These are phyloP conservation scores for Trypanosoma avium DNA, from an alignment of 208 protist genomes.

Conservation along the genomic window DNA sequence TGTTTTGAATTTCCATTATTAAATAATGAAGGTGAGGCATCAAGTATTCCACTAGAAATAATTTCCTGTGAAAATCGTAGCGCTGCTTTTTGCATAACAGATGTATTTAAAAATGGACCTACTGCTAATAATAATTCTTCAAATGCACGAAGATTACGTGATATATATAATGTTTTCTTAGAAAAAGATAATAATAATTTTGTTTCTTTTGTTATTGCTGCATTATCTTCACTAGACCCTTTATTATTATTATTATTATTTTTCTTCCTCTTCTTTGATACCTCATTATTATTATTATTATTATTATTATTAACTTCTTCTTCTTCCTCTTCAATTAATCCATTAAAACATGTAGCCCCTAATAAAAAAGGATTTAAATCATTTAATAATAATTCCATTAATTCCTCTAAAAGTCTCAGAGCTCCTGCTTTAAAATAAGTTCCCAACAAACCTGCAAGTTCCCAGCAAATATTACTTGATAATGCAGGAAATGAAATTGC, in stretches of 20 bases:
- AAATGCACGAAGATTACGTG: constrained; percentile 48
- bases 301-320: background rate
- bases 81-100: constrained; percentile 45
- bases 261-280: too few relatives aligned
- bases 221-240: too few relatives aligned
- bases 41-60: constrained; percentile 45
- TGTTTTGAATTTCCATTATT: too few relatives aligned
- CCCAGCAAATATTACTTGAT: constrained; percentile 42
- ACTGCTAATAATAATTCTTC: constrained; percentile 39
- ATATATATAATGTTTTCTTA: constrained; percentile 1
- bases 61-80: constrained; percentile 61
- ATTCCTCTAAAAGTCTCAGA: constrained; percentile 38
- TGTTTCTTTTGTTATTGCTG: too few relatives aligned
- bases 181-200: too few relatives aligned
- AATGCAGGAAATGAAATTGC: constrained; percentile 44
- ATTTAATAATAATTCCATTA: constrained; percentile 50
- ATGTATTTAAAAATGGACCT: constrained; percentile 36
- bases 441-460: constrained; percentile 51
- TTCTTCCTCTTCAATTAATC: background rate
- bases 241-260: too few relatives aligned
- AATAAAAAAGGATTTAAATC: constrained; percentile 51
- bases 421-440: constrained; percentile 56
- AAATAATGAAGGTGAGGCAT: background rate
- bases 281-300: background rate
- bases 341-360: constrained; percentile 34